Evolutionary conservation across 257 asterid genomes (phyloP), one percentile per base, ranked within the genome.

Genomic region (Lycium barbarum): DNA sequence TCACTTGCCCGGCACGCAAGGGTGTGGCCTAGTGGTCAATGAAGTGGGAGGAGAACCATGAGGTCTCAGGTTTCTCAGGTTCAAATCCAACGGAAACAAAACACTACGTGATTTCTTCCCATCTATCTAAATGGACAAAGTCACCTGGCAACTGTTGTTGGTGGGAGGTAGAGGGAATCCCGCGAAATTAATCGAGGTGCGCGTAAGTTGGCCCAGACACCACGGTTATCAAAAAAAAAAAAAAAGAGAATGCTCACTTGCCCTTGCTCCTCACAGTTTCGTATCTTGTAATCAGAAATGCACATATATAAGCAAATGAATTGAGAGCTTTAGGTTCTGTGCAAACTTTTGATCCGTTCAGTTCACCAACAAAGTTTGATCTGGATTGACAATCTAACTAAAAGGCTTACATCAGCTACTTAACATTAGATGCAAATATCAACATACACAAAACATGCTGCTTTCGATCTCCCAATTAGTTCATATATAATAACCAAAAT

Each of bases 361-460:
- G 9, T n/a, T 18, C 38, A 72, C 80, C 81, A 74, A 49, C 71
- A 10, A 22, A 22, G 71, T 12, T 74, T 73, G 61, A 3, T 22
- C 81, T 11, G n/a, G 1, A 73, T 73, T 45, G 80, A 73, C 80
- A 20, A 73, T 6, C 59, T 47, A 73, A 49, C 62, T 20, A 74
- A 20, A 74, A 49, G 14, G 10, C 47, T 20, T 11, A 49, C 36
- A 10, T 74, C 12, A 49, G 57, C 62, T 22, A 49, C 43, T 74
- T 49, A 22, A 49, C 9, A 73, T 45, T 49, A 49, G 43, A 49
- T 74, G 6, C 18, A 74, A 74, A 73, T 3, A 51, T 22, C 47
- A 22, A 51, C 15, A 7, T 13, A 76, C 81, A 51, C 81, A 76
- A 47, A 76, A 51, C 14, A 51, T 26, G 14, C 14, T 51, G 3